phyloP scores from a whole-genome alignment of 805 yeast genomes.

The Kregervanrija fluxuum region DNA sequence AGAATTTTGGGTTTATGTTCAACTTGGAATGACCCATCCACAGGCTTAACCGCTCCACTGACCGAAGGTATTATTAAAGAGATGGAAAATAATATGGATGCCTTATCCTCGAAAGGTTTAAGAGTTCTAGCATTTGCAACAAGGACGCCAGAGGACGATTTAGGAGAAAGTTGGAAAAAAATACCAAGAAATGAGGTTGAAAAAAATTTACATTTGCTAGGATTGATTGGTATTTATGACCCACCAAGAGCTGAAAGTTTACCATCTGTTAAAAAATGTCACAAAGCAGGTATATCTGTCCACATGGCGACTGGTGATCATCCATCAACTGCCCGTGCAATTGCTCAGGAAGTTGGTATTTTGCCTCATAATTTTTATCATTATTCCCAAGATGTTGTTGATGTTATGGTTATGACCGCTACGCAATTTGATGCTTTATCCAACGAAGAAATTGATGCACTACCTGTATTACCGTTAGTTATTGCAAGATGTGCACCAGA shows the following conservation, averaged over 20 bases:
- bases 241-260: constrained; percentile 72
- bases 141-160: constrained; percentile 22
- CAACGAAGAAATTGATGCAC: constrained; percentile 53
- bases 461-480: constrained; percentile 65
- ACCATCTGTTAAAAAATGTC: constrained; percentile 58
- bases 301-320: constrained; percentile 83
- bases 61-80: constrained; percentile 31
- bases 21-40: constrained; percentile 39
- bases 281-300: constrained; percentile 68
- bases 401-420: constrained; percentile 72
- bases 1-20: constrained; percentile 52
- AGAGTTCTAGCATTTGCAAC: constrained; percentile 70
- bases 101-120: constrained; percentile 57
- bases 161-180: constrained; percentile 24
- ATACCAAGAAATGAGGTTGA: constrained; percentile 42
- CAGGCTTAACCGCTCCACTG: constrained; percentile 28
- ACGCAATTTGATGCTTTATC: constrained; percentile 56
- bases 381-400: constrained; percentile 46
- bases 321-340: constrained; percentile 70
- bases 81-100: constrained; percentile 51
- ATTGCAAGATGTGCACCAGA: constrained; percentile 81
- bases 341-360: constrained; percentile 77
- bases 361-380: constrained; percentile 54
- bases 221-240: constrained; percentile 72
- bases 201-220: constrained; percentile 46